Evolutionary conservation across 2,329 filamentous ascomycete genomes (phyloP).

Genomic region (Fusarium dimerum): DNA sequence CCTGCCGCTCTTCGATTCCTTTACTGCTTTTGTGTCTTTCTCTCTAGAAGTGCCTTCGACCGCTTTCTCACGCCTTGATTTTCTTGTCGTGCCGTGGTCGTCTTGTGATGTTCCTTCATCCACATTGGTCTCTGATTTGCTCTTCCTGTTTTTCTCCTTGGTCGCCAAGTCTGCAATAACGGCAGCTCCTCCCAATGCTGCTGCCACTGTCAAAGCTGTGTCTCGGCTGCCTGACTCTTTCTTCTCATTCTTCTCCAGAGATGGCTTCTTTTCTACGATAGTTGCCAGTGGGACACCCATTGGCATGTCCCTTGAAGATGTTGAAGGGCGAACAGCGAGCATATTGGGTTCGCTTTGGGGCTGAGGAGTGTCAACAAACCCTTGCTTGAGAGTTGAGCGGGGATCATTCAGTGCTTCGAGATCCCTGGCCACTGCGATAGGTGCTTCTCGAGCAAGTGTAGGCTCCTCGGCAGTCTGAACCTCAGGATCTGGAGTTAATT

Average conservation of each 20-base stretch:
- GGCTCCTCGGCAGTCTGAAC: neutral
- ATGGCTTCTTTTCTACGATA: neutral
- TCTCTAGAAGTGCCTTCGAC: constrained; percentile 1
- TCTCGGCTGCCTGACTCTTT: neutral
- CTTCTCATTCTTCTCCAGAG: neutral
- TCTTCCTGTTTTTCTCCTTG: constrained; percentile 39
- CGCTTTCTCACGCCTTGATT: constrained; percentile 33
- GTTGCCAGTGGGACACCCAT: neutral
- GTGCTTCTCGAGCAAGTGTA: neutral
- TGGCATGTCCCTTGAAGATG: neutral
- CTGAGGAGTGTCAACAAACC: neutral
- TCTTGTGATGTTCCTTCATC: constrained; percentile 36
- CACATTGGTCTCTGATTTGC: constrained; percentile 37
- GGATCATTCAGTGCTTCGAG: neutral
- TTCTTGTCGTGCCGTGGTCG: constrained; percentile 1
- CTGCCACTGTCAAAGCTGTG: constrained; percentile 20
- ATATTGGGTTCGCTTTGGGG: neutral
- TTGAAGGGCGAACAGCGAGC: neutral
- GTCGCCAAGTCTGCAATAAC: constrained; percentile 35
- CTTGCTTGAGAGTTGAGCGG: neutral
- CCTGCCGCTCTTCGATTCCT: constrained; percentile 33
- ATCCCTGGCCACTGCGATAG: neutral
- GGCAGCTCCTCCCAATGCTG: constrained; percentile 31
- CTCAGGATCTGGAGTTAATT: constrained; percentile 7
- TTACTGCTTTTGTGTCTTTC: constrained; percentile 5